Evolutionary conservation across 73 alveolate species (phyloP), one percentile per base, ranked within the genome.

Genomic region (Durusdinium trenchii): DNA sequence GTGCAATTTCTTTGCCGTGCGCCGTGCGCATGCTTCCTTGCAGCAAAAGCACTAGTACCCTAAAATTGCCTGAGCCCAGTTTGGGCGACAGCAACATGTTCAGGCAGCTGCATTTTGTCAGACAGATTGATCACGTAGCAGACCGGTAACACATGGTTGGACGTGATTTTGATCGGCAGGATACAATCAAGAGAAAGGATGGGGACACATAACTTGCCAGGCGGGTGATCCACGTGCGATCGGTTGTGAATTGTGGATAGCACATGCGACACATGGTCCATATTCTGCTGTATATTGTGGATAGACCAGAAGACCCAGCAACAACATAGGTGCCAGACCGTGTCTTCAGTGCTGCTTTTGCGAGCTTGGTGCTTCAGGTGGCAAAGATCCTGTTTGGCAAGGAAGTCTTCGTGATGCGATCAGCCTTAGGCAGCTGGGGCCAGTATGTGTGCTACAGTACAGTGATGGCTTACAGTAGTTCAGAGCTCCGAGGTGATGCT

Each of bases 161-260:
- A 28, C 48, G 32, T 28, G n/a, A n/a, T n/a, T n/a, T n/a, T n/a
- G n/a, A n/a, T n/a, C n/a, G 71, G 47, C 75, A 91, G 98, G 98
- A n/a, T 91, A 91, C 45, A 91, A 47, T 35, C 89, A 91, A 67
- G 98, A 91, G 98, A 91, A 69, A 54, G 98, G 98, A 48, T 91
- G 98, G 98, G 98, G 98, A 67, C 89, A 69, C 98, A 69, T 91
- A 35, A 35, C 64, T 76, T 91, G 98, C 89, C 73, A 91, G 98
- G 98, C 83, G 1, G 86, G 38, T 60, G 30, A 60, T 60, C 30
- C 30, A n/a, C n/a, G n/a, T n/a, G n/a, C n/a, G n/a, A n/a, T n/a
- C n/a, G n/a, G n/a, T n/a, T n/a, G n/a, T n/a, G n/a, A n/a, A n/a
- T n/a, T n/a, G n/a, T n/a, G n/a, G n/a, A n/a, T n/a, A n/a, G n/a